A percentile compares a stretch with the other conserved stretches of the same genome.
These are phyloP conservation scores for Baudoinia panamericana DNA, from an alignment of 495 filamentous ascomycete species.

Conservation along the genomic window DNA sequence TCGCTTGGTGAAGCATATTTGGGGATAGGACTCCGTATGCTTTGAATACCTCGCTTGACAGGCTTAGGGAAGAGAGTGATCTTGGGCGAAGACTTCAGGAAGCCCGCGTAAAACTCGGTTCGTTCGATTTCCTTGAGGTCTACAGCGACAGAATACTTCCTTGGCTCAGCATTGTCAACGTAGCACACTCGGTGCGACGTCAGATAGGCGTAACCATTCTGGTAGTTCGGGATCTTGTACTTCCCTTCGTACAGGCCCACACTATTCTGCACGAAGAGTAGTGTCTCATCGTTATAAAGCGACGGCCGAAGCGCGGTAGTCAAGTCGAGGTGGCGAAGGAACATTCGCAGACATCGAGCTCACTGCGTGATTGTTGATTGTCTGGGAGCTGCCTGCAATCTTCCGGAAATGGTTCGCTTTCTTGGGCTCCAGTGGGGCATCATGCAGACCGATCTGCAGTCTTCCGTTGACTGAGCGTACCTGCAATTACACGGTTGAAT, in stretches of 20 bases:
- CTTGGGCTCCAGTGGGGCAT: no score
- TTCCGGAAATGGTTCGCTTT: no score
- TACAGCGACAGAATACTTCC: constrained; percentile 71
- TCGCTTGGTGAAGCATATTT: constrained; percentile 15
- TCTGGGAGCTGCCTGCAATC: no score
- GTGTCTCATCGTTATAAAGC: constrained; percentile 74
- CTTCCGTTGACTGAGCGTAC: no score
- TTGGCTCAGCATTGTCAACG: constrained; percentile 76
- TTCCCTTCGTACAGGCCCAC: constrained; percentile 97
- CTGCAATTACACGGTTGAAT: no score
- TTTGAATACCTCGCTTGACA: constrained; percentile 42
- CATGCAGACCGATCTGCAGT: no score
- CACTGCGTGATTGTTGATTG: neutral
- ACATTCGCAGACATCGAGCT: constrained; percentile 61
- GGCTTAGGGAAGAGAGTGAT: constrained; percentile 74
- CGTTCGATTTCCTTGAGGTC: constrained; percentile 85
- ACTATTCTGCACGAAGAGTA: constrained; percentile 92
- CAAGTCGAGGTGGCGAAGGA: constrained; percentile 85
- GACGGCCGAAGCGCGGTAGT: constrained; percentile 88
- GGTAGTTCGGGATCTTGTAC: constrained; percentile 84
- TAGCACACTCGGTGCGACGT: constrained; percentile 93
- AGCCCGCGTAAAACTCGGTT: constrained; percentile 82
- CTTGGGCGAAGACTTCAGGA: constrained; percentile 90
- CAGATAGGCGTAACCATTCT: constrained; percentile 91
- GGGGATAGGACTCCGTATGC: constrained; percentile 12